These are phyloP conservation scores for Entomortierella lignicola DNA, from an alignment of 192 early-diverging fungal genomes.

Conservation along the genomic window DNA sequence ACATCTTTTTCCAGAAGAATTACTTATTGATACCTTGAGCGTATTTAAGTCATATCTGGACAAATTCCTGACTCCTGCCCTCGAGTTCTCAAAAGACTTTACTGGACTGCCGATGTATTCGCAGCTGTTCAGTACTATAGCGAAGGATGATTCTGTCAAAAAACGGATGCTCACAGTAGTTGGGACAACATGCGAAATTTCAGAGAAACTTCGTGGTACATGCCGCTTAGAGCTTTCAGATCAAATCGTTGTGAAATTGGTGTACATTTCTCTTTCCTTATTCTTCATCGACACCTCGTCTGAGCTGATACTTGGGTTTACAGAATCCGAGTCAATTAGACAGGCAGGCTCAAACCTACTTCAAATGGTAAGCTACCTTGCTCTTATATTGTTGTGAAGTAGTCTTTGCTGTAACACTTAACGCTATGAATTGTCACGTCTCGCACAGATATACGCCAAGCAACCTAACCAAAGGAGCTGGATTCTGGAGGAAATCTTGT, in stretches of 20 bases:
- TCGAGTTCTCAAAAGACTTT: constrained; percentile 34
- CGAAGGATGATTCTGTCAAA: neutral
- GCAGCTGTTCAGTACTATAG: constrained; percentile 2
- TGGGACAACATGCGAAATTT: constrained; percentile 15
- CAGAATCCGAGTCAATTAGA: constrained; percentile 43
- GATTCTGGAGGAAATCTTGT: constrained; percentile 91
- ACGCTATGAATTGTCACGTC: no score
- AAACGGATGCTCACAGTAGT: constrained; percentile 15
- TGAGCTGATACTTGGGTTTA: constrained; percentile 18
- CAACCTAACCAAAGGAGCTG: constrained; percentile 73
- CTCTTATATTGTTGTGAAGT: no score
- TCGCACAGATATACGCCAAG: constrained; percentile 58
- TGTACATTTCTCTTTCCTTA: constrained; percentile 58
- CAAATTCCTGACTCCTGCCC: constrained; percentile 21
- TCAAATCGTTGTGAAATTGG: constrained; percentile 56
- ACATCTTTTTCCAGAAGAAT: constrained; percentile 39
- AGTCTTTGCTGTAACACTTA: no score
- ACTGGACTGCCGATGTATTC: neutral
- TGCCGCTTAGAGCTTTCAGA: constrained; percentile 55
- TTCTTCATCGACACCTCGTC: constrained; percentile 62
- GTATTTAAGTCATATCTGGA: constrained; percentile 29
- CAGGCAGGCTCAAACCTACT: constrained; percentile 41
- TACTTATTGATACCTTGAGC: constrained; percentile 19
- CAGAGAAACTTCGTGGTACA: constrained; percentile 3
- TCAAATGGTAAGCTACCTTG: constrained; percentile 38